Evolutionary conservation across 73 alveolate species (phyloP).

Genomic region (Paramecium bursaria): DNA sequence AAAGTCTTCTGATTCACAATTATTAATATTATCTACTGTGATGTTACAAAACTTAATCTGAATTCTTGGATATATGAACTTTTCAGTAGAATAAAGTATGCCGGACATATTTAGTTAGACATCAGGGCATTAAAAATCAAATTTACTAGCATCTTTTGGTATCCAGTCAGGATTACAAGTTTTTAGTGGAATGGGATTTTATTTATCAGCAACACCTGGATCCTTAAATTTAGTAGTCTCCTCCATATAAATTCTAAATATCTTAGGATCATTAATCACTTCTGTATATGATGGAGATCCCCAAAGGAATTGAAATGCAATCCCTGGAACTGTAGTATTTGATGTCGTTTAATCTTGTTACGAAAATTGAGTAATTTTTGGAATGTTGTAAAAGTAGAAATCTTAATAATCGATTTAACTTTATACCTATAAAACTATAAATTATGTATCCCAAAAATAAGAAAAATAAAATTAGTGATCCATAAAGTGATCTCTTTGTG

Average conservation of each 20-base stretch:
- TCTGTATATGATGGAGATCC: slow-evolving; percentile 10
- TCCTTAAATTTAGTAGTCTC: slow-evolving; percentile 26
- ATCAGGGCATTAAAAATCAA: slow-evolving; percentile 1
- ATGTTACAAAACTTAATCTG: not conserved
- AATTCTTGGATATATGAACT: slow-evolving; percentile 51
- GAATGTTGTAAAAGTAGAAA: slow-evolving; percentile 51
- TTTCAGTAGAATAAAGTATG: slow-evolving; percentile 7
- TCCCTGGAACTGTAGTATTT: slow-evolving; percentile 35
- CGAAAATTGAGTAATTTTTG: slow-evolving; percentile 57
- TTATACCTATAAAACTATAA: slow-evolving; percentile 19
- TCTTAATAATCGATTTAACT: not conserved
- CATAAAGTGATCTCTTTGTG: slow-evolving; percentile 55
- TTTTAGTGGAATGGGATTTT: not conserved
- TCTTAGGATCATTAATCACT: not conserved
- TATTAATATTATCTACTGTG: not conserved
- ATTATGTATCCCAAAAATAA: slow-evolving; percentile 31
- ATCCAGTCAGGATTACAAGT: not conserved
- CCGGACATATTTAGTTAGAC: slow-evolving; percentile 40
- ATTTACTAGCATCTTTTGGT: slow-evolving; percentile 6
- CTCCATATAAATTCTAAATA: slow-evolving; percentile 20
- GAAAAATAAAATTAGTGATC: slow-evolving; percentile 37
- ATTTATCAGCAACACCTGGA: not conserved
- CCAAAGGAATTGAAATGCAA: slow-evolving; percentile 52
- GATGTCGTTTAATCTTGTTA: slow-evolving; percentile 10
- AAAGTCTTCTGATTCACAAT: not conserved